Evolutionary conservation across 2,329 filamentous ascomycete genomes (phyloP).

Genomic region (Hypoxylon rubiginosum): DNA sequence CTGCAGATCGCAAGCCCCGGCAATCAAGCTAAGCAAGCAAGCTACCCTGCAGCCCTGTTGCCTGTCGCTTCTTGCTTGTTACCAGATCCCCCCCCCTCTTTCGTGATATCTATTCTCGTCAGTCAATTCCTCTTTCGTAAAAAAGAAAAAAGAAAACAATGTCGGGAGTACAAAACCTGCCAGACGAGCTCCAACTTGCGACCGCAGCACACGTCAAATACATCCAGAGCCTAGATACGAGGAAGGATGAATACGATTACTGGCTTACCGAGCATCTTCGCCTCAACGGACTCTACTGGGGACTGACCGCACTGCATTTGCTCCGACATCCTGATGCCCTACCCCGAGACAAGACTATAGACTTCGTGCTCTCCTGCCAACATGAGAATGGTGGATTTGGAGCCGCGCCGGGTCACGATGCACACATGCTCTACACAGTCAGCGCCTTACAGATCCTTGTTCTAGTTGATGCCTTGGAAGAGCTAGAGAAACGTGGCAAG

Average conservation of each 20-base stretch:
- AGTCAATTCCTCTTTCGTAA: neutral
- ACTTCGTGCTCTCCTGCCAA: constrained; percentile 96
- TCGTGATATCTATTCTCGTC: neutral
- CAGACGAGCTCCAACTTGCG: constrained; percentile 62
- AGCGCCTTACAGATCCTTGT: constrained; percentile 95
- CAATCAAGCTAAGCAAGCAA: neutral
- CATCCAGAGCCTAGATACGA: constrained; percentile 90
- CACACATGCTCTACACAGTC: constrained; percentile 95
- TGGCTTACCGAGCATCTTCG: constrained; percentile 98
- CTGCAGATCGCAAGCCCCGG: constrained; percentile 2
- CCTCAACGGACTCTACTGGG: constrained; percentile 97
- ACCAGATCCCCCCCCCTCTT: neutral
- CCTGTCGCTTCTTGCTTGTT: neutral
- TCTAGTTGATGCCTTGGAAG: constrained; percentile 85
- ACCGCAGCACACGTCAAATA: constrained; percentile 83
- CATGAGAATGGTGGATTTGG: constrained; percentile 91
- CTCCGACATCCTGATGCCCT: constrained; percentile 85
- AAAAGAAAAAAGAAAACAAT: too few relatives aligned
- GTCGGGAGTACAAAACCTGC: constrained; percentile 53
- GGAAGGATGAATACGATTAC: constrained; percentile 95
- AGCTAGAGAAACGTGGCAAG: constrained; percentile 79
- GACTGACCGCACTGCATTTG: constrained; percentile 87
- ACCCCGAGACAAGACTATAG: constrained; percentile 82
- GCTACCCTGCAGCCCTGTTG: neutral
- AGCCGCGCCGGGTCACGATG: constrained; percentile 92